Evolutionary conservation across 148 eudicot genomes (phyloP), one percentile per base, ranked within the genome.

Genomic region (Salicornia ramosissima): DNA sequence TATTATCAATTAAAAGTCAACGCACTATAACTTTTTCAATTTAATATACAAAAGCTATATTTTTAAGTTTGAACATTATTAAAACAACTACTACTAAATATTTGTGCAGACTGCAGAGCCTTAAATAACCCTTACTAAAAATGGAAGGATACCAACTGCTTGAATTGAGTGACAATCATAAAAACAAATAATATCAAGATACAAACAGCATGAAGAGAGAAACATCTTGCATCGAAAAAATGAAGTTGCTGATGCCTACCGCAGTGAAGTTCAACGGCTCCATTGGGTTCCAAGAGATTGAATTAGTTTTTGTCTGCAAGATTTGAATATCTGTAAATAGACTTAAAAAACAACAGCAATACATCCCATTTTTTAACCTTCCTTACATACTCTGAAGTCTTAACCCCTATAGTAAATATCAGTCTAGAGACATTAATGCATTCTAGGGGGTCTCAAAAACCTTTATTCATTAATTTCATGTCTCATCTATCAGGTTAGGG

Each of bases 241-340:
- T 13, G 10, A 43, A 8, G 24, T n/a, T 53, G 49, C 13, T 28
- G 34, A 46, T 19, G 67, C 99, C 86, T 85, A 94, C 99, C 71
- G 92, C 84, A 67, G 99, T 91, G 75, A 94, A 91, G 83, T 94
- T 94, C 90, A 94, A 85, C 19, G 99, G 93, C 79, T 94, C 99
- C 93, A 86, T 86, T 18, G 99, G 99, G 74, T 94, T 94, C 99
- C 99, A 94, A 53, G 86, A 67, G 63, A 94, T 82, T 50, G 99
- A 84, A 79, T 94, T 94, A 26, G 96, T 82, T 83, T 78, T 94
- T 5, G 91, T 91, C 99, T 94, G 91, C 49, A 70, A 82, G 51
- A 75, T 3, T 24, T 36, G 1, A 59, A n/a, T 9, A 71, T n/a
- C 10, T 29, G 12, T 25, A n/a, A 61, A 19, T n/a, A 10, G 15